Evolutionary conservation across 129 eudicot species (phyloP), one percentile per base, ranked within the genome.

Genomic region (Flaveria brownii): DNA sequence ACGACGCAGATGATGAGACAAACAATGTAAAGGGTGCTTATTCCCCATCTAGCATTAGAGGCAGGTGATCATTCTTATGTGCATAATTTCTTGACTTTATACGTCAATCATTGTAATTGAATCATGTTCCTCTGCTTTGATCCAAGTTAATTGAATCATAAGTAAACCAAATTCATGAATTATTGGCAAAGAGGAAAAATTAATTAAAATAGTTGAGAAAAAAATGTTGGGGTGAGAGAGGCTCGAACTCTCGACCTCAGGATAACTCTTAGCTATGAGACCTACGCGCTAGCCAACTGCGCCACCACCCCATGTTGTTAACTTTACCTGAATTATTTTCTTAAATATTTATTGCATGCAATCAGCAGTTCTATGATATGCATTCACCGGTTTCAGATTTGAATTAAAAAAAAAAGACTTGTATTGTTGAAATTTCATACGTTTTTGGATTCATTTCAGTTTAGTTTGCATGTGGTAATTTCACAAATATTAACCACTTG

Each of bases 241-340:
- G 92, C 96, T 91, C 96, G 89, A 91, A 91, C 96, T 89, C 97
- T 87, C 92, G 89, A 89, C 97, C 97, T 88, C 93, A 88, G 88
- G 91, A 91, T 88, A 13, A 80, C 88, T 84, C 88, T 79, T 70
- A 56, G 97, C 96, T 91, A 91, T 93, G 97, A 93, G 96, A 91
- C 96, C 91, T 93, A 93, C 97, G 96, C 91, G 98, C 97, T 93
- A 93, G 93, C 96, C 97, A 93, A 93, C 98, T 90, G 97, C 93
- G 91, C 96, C 98, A 93, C 85, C 87, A 72, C 87, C 87, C 85
- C 82, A 13, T 16, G 17, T 0, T 49, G 50, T 4, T 36, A 36
- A 0, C 0, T 0, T 5, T 0, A 1, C 49, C 13, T 9, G 13
- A 45, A 10, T 8, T 45, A 2, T 0, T 45, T 43, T 9, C 49